phyloP scores from a whole-genome alignment of 1,284 basidiomycete genomes.

The Rhodotorula sp. region DNA sequence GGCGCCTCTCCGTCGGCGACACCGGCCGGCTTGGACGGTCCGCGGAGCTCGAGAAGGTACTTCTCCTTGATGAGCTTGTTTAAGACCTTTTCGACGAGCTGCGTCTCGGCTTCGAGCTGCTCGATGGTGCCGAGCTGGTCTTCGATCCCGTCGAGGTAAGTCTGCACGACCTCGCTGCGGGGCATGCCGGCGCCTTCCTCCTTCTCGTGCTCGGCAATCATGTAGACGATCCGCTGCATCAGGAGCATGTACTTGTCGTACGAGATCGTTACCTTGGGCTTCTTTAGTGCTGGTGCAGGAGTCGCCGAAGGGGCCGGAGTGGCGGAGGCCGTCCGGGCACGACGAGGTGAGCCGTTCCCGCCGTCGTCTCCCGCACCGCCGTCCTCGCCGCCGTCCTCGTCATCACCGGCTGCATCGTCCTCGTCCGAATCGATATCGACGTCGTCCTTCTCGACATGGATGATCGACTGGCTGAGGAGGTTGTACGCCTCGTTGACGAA shows the following conservation, averaged over 20 bases:
- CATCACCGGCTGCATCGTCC: constrained; percentile 48
- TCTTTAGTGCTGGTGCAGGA: constrained; percentile 49
- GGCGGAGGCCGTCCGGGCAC: constrained; percentile 7
- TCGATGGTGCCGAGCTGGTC: constrained; percentile 77
- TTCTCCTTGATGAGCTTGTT: constrained; percentile 89
- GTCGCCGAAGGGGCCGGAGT: constrained; percentile 42
- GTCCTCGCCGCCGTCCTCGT: constrained; percentile 46
- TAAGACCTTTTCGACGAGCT: constrained; percentile 84
- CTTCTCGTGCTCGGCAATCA: constrained; percentile 74
- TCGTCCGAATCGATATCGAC: constrained; percentile 78
- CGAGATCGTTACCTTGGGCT: constrained; percentile 83
- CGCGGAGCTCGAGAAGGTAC: constrained; percentile 70
- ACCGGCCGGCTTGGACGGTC: background rate
- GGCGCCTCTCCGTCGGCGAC: constrained; percentile 13
- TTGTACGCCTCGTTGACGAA: constrained; percentile 95
- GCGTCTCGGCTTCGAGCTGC: constrained; percentile 87
- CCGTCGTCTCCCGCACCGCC: constrained; percentile 44
- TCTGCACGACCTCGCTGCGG: constrained; percentile 86
- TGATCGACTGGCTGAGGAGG: constrained; percentile 92
- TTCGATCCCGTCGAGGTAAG: constrained; percentile 92
- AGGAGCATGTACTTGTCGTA: constrained; percentile 92
- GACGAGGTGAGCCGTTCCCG: constrained; percentile 43
- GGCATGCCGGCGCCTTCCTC: constrained; percentile 75
- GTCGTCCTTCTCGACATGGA: constrained; percentile 98
- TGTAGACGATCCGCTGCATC: constrained; percentile 81